Conservation (phyloP, 2,329 filamentous ascomycete genomes). For the Aspergillus carbonarius region DNA sequence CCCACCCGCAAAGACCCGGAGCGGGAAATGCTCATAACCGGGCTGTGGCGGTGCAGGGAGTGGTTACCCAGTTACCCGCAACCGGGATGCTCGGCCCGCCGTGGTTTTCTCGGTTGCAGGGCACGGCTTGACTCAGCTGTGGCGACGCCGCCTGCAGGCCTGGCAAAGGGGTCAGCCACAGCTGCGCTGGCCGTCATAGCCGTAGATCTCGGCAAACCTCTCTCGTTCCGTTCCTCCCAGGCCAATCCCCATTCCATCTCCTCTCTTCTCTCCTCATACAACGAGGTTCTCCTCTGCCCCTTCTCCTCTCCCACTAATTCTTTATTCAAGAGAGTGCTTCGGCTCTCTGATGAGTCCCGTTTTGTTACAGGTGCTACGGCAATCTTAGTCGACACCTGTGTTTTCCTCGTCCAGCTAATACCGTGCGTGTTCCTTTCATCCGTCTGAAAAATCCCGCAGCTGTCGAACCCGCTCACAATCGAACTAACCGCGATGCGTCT, state of each 20-base stretch:
- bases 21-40: constrained; percentile 25
- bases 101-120: background rate
- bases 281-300: constrained; percentile 1
- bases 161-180: constrained; percentile 16
- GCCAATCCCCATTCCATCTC: constrained; percentile 8
- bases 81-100: constrained; percentile 10
- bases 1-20: constrained; percentile 20
- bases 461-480: constrained; percentile 6
- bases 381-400: constrained; percentile 43
- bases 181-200: constrained; percentile 28
- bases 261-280: constrained; percentile 8
- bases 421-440: constrained; percentile 24
- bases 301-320: constrained; percentile 7
- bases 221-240: background rate
- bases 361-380: constrained; percentile 41
- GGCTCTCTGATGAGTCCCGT: constrained; percentile 43
- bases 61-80: background rate
- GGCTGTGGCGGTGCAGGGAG: constrained; percentile 21
- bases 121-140: background rate
- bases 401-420: constrained; percentile 18
- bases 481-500: constrained; percentile 4
- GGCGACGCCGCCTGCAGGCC: background rate
- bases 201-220: constrained; percentile 20
- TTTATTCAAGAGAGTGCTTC: constrained; percentile 29
- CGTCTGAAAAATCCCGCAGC: constrained; percentile 19